Evolutionary conservation across 2,329 filamentous ascomycete genomes (phyloP), one percentile per base, ranked within the genome.

Genomic region (Cercospora canescens): DNA sequence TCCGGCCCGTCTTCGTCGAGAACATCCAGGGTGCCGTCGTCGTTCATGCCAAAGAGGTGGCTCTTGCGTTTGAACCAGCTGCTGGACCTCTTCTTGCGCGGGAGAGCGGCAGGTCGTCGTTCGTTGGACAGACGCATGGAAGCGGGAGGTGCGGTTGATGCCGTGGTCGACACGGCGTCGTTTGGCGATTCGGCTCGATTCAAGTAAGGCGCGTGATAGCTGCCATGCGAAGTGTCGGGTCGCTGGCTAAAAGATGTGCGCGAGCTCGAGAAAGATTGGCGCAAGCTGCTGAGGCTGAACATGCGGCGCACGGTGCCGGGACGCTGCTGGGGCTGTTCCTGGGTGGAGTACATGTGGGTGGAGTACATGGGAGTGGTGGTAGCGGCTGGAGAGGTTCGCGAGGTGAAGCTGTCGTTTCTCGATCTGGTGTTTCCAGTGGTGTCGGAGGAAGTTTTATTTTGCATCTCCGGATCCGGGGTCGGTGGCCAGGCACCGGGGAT

Each of bases 61-160:
- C 75, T 77, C 68, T 75, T 76, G 52, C 77, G 73, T 67, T 70
- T 73, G 73, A 79, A 79, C 77, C 77, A 78, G 62, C 69, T 75
- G 64, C 72, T 74, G 21, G 72, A 74, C 50, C 75, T 50, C 64
- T 71, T 72, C 65, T 73, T 72, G 39, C 72, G 68, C 35, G 76
- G 67, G 21, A 57, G 60, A 14, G 62, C 41, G 9, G 62, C 41
- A 18, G 64, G 65, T 26, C 65, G 61, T 28, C 50, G 62, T 24
- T 64, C 52, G 48, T 60, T 50, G 30, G 57, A 64, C 26, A 63
- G 64, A 41, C 62, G 67, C 45, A 62, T 37, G 35, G 62, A 64
- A n/a, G 67, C 50, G 32, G 66, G 41, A 52, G 66, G 41, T 26
- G 66, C 58, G 30, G 67, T 67, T 6, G 73, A 69, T 18, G 67